phyloP scores from a whole-genome alignment of 208 protist genomes.

The Jaenimonas drosophilae region DNA sequence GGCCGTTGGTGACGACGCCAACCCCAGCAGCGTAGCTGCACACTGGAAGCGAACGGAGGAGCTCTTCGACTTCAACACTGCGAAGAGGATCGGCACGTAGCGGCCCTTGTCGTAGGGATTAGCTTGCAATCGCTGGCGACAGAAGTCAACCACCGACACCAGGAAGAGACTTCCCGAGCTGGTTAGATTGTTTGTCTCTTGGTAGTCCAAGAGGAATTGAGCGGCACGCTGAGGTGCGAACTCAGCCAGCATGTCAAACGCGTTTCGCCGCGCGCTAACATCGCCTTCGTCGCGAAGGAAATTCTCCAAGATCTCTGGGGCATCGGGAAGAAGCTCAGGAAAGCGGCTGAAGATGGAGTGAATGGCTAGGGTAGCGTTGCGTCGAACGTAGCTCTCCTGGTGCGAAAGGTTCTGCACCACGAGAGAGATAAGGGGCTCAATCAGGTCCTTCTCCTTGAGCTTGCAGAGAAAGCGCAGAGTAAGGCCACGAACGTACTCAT shows the following conservation, averaged over 20 bases:
- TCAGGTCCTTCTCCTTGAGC: slow-evolving; percentile 93
- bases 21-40: slow-evolving; percentile 89
- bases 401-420: slow-evolving; percentile 93
- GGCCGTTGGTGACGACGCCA: slow-evolving; percentile 94
- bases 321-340: slow-evolving; percentile 95
- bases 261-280: slow-evolving; percentile 93
- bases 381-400: slow-evolving; percentile 94
- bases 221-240: slow-evolving; percentile 92
- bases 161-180: slow-evolving; percentile 90
- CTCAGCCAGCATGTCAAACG: slow-evolving; percentile 97
- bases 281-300: slow-evolving; percentile 88
- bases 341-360: slow-evolving; percentile 92
- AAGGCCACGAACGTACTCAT: slow-evolving; percentile 97
- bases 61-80: slow-evolving; percentile 89
- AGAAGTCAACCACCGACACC: slow-evolving; percentile 84
- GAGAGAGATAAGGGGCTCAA: slow-evolving; percentile 95
- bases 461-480: slow-evolving; percentile 98
- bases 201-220: slow-evolving; percentile 80
- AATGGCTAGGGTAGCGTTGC: slow-evolving; percentile 96
- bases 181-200: slow-evolving; percentile 73
- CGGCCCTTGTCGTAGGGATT: slow-evolving; percentile 84
- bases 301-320: slow-evolving; percentile 92
- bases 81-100: slow-evolving; percentile 94
- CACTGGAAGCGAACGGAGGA: slow-evolving; percentile 94
- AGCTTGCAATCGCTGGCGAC: slow-evolving; percentile 61